These are phyloP conservation scores for Orbilia blumenaviensis DNA, from an alignment of 2,329 filamentous ascomycete genomes.

Conservation along the genomic window DNA sequence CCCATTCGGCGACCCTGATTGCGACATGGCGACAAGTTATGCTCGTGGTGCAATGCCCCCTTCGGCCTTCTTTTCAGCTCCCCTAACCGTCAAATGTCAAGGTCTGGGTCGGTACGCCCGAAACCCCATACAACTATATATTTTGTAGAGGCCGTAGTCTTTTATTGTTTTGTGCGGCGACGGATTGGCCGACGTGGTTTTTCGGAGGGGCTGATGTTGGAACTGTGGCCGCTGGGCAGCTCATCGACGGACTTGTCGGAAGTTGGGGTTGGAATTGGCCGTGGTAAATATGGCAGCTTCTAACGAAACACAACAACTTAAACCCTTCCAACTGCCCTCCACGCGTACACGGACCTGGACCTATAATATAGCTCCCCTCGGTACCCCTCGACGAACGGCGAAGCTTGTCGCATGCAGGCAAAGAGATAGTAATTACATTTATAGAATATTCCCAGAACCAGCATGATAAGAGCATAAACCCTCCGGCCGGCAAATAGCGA, in stretches of 20 bases:
- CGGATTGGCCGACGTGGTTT: neutral
- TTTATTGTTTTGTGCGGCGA: slow-evolving; percentile 8
- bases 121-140: slow-evolving; percentile 14
- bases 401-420: slow-evolving; percentile 39
- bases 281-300: slow-evolving; percentile 29
- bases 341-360: slow-evolving; percentile 33
- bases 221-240: slow-evolving; percentile 32
- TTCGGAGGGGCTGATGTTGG: slow-evolving; percentile 32
- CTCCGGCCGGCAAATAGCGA: slow-evolving; percentile 11
- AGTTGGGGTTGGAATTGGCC: slow-evolving; percentile 39
- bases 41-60: neutral
- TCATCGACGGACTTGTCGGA: slow-evolving; percentile 47
- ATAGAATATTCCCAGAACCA: slow-evolving; percentile 21
- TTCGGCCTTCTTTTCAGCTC: neutral
- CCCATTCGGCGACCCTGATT: slow-evolving; percentile 47
- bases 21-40: slow-evolving; percentile 36
- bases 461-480: slow-evolving; percentile 51
- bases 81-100: slow-evolving; percentile 14
- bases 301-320: slow-evolving; percentile 52
- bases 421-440: slow-evolving; percentile 11
- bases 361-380: neutral
- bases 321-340: slow-evolving; percentile 37
- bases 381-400: slow-evolving; percentile 15
- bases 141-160: neutral
- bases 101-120: neutral